Evolutionary conservation across 306 rosid genomes (phyloP).

Genomic region (Acacia confusa): DNA sequence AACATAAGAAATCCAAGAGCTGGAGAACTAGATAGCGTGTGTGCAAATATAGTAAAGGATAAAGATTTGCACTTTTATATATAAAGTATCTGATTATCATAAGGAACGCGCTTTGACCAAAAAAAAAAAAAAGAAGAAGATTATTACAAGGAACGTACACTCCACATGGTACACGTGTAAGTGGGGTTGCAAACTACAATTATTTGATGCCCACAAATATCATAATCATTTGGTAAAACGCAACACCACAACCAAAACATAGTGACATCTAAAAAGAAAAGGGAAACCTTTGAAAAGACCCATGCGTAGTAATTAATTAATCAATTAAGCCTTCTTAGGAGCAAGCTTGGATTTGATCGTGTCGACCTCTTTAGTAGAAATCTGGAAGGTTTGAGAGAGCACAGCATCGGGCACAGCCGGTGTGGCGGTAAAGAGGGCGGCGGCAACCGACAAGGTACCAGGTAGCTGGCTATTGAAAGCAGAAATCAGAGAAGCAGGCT

Average conservation of each 20-base stretch:
- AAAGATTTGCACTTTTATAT: background rate
- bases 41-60: background rate
- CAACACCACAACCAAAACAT: background rate
- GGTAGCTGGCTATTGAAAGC: constrained; percentile 57
- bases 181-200: constrained; percentile 9
- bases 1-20: background rate
- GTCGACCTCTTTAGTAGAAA: constrained; percentile 38
- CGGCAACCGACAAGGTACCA: constrained; percentile 45
- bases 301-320: background rate
- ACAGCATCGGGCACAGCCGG: constrained; percentile 48
- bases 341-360: constrained; percentile 45
- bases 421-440: constrained; percentile 43
- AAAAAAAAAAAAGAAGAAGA: too few relatives aligned
- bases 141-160: background rate
- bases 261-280: too few relatives aligned
- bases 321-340: constrained; percentile 43
- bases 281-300: background rate
- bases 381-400: constrained; percentile 47
- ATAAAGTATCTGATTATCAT: too few relatives aligned
- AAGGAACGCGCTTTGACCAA: too few relatives aligned
- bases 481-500: constrained; percentile 43
- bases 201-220: background rate
- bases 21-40: background rate
- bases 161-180: background rate
- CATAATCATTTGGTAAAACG: constrained; percentile 3